These are phyloP conservation scores for Leccinum subrobustum DNA, from an alignment of 1,284 basidiomycete species.

Conservation along the genomic window DNA sequence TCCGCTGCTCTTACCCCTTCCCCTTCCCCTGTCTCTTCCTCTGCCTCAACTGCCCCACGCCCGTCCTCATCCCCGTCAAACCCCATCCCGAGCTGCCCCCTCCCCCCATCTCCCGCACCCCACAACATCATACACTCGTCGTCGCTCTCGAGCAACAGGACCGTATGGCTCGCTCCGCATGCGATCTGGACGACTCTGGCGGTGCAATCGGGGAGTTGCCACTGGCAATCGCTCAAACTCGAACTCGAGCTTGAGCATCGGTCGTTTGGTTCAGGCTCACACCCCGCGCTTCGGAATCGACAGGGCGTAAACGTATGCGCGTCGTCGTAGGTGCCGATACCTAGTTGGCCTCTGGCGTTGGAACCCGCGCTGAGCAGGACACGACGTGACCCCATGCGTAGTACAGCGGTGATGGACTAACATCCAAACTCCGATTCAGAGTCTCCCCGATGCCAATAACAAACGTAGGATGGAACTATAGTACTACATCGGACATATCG, in stretches of 20 bases:
- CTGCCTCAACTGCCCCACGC: neutral
- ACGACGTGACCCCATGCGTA: neutral
- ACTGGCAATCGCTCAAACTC: constrained; percentile 1
- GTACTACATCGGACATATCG: constrained; percentile 18
- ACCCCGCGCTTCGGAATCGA: constrained; percentile 10
- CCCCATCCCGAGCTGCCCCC: constrained; percentile 58
- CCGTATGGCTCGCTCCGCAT: constrained; percentile 35
- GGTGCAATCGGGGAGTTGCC: constrained; percentile 11
- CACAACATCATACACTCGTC: constrained; percentile 46
- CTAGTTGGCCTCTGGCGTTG: constrained; percentile 34
- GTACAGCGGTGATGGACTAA: neutral
- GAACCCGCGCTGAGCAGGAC: constrained; percentile 32
- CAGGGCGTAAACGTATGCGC: constrained; percentile 29
- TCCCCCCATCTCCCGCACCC: constrained; percentile 64
- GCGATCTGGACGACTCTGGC: constrained; percentile 19
- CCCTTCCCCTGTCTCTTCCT: neutral
- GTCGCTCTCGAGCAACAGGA: constrained; percentile 21
- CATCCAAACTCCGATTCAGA: neutral
- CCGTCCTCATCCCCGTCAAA: neutral
- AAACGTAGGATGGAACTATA: constrained; percentile 3
- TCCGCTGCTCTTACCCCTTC: neutral
- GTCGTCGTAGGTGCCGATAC: constrained; percentile 29
- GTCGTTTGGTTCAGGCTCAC: neutral
- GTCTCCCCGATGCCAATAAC: neutral
- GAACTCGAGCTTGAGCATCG: neutral